Evolutionary conservation across 345 rosid species (phyloP).

Genomic region (Carallia brachiata): DNA sequence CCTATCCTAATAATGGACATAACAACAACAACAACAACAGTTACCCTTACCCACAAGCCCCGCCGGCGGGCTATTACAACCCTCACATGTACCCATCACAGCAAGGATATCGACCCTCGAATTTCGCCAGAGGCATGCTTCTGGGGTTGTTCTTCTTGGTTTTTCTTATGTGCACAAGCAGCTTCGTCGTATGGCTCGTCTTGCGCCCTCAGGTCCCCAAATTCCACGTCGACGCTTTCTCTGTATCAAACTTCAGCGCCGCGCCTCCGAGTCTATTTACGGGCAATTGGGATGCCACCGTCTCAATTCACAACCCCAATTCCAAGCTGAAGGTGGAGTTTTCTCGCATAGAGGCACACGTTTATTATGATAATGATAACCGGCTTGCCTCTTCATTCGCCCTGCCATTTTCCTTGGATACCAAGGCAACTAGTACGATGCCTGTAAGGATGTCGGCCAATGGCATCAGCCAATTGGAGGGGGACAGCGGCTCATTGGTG

Average conservation of each 20-base stretch:
- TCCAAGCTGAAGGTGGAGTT: conserved; percentile 54
- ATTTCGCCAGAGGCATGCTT: conserved; percentile 38
- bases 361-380: conserved; percentile 35
- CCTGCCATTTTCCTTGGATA: conserved; percentile 20
- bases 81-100: conserved; percentile 19
- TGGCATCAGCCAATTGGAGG: neutral
- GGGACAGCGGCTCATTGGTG: conserved; percentile 9
- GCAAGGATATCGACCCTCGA: conserved; percentile 17
- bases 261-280: conserved; percentile 25
- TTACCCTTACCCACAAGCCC: conserved; percentile 32
- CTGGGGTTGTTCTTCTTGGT: conserved; percentile 36
- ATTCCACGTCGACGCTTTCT: conserved; percentile 46
- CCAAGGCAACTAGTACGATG: conserved; percentile 5
- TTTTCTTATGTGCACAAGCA: conserved; percentile 27
- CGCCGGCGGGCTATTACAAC: conserved; percentile 44
- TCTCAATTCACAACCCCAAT: conserved; percentile 65
- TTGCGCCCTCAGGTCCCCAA: conserved; percentile 51
- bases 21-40: neutral
- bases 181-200: conserved; percentile 54
- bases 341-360: conserved; percentile 47
- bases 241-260: conserved; percentile 51
- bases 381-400: conserved; percentile 21
- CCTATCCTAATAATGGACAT: conserved; percentile 14
- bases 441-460: neutral
- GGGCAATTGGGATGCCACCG: conserved; percentile 42